These are phyloP conservation scores for Aleurites moluccanus DNA, from an alignment of 441 rosid genomes.

Conservation along the genomic window DNA sequence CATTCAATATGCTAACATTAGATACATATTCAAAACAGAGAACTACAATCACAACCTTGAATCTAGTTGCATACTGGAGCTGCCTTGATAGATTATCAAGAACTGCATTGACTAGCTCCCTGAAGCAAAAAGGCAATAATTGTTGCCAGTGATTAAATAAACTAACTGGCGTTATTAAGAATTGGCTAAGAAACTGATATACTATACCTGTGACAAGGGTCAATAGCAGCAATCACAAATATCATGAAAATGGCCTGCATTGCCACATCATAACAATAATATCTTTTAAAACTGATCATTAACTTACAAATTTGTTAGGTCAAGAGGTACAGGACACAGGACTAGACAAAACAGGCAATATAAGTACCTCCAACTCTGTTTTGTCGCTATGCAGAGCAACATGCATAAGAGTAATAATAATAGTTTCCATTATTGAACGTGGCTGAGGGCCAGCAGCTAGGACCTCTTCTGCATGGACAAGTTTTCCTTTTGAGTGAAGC, in stretches of 20 bases:
- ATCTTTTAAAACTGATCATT: background rate
- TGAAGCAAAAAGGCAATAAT: constrained; percentile 39
- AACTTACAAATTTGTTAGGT: constrained; percentile 5
- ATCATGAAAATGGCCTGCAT: constrained; percentile 93
- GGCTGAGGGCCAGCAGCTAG: constrained; percentile 83
- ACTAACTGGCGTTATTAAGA: constrained; percentile 14
- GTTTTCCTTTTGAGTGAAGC: constrained; percentile 61
- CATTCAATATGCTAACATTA: constrained; percentile 1
- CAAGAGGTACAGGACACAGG: constrained; percentile 1
- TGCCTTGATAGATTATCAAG: constrained; percentile 77
- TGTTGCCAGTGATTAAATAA: constrained; percentile 6
- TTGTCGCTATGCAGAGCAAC: constrained; percentile 89
- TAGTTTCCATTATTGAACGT: constrained; percentile 66
- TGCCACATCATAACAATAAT: constrained; percentile 21
- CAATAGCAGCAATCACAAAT: constrained; percentile 78
- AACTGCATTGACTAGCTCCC: constrained; percentile 75
- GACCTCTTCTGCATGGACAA: constrained; percentile 75
- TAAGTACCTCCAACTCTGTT: constrained; percentile 83
- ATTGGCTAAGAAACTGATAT: constrained; percentile 11
- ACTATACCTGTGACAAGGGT: constrained; percentile 80
- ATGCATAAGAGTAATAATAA: constrained; percentile 83
- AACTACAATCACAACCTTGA: constrained; percentile 52
- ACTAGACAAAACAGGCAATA: constrained; percentile 8
- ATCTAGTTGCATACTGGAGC: constrained; percentile 74
- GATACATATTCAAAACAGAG: constrained; percentile 14